Percentiles rank a stretch among this genome's conserved stretches.
Conservation (phyloP, 345 rosid species). For the Citrus mangshanensis region DNA sequence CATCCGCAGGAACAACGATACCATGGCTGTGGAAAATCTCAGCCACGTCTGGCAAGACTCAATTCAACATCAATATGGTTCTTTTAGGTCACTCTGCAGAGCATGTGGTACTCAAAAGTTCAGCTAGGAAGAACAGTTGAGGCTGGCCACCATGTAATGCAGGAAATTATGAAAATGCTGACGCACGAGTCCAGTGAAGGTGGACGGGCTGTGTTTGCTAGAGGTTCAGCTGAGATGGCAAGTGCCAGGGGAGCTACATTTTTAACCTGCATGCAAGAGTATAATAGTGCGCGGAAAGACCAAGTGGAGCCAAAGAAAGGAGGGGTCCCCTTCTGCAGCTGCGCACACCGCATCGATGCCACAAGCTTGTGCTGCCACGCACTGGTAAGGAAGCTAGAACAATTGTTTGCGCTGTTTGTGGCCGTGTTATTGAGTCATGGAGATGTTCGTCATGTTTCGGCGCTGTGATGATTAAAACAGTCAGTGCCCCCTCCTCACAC, state of each 20-base stretch:
- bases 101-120: constrained; percentile 48
- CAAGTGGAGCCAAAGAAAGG: constrained; percentile 25
- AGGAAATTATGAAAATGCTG: constrained; percentile 48
- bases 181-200: constrained; percentile 52
- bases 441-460: constrained; percentile 53
- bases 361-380: constrained; percentile 45
- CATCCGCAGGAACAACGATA: constrained; percentile 31
- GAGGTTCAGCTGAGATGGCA: constrained; percentile 42
- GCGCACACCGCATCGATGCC: constrained; percentile 54
- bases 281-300: constrained; percentile 26
- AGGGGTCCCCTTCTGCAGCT: constrained; percentile 37
- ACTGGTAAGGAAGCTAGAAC: constrained; percentile 42
- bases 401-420: constrained; percentile 56
- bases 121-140: constrained; percentile 33
- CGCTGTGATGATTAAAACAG: constrained; percentile 45
- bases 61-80: constrained; percentile 38
- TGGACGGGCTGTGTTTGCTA: constrained; percentile 58
- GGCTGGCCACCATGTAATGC: constrained; percentile 43
- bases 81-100: constrained; percentile 44
- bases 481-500: not conserved
- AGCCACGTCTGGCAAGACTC: constrained; percentile 39
- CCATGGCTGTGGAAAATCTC: constrained; percentile 34
- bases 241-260: constrained; percentile 43
- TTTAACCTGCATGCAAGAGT: constrained; percentile 29
- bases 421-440: constrained; percentile 58